Conservation (phyloP, 495 filamentous ascomycete species). For the Tuber borchii region DNA sequence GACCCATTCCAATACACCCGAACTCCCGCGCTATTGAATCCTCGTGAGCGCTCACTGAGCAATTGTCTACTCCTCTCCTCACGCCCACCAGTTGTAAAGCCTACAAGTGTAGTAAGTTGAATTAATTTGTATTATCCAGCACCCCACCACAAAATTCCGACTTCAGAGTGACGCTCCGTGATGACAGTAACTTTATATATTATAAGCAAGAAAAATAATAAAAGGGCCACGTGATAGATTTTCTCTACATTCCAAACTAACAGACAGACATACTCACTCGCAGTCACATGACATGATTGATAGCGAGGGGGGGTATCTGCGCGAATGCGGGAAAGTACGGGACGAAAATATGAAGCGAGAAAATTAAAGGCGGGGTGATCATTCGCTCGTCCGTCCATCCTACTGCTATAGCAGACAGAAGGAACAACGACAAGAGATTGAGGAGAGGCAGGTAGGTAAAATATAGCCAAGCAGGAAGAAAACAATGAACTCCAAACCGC, state of each 20-base stretch:
- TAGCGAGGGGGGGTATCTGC: neutral
- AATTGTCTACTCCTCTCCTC: neutral
- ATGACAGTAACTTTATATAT: neutral
- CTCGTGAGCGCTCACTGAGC: neutral
- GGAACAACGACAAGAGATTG: neutral
- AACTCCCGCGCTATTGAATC: neutral
- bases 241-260: neutral
- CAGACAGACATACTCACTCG: neutral
- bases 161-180: neutral
- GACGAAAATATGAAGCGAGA: neutral
- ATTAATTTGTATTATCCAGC: neutral
- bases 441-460: neutral
- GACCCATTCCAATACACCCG: neutral
- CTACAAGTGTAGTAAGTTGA: neutral
- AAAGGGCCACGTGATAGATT: neutral
- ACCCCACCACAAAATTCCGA: neutral
- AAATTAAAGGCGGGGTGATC: neutral
- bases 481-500: neutral
- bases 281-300: neutral
- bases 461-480: neutral
- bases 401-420: neutral
- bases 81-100: neutral
- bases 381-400: neutral
- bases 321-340: neutral
- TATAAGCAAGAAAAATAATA: neutral